phyloP scores from a whole-genome alignment of 345 rosid species.

The Eucalyptus tenuipes region DNA sequence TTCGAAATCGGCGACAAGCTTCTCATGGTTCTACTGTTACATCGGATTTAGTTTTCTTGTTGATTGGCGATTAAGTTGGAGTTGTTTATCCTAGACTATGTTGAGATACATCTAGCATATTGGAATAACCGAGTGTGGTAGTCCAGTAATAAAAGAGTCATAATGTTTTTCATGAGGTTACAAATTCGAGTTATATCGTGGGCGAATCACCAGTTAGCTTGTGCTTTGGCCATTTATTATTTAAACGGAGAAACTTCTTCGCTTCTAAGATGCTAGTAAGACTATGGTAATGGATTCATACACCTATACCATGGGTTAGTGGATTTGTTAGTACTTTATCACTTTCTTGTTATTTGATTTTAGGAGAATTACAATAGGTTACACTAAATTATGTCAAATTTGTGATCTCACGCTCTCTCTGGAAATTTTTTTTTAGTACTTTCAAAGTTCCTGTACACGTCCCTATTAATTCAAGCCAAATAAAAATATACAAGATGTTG shows the following conservation, averaged over 20 bases:
- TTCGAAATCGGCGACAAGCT: background rate
- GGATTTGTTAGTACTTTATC: background rate
- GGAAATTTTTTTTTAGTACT: background rate
- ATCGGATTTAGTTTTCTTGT: background rate
- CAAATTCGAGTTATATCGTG: background rate
- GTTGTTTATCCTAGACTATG: background rate
- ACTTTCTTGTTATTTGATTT: background rate
- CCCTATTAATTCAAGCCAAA: background rate
- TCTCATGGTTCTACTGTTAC: background rate
- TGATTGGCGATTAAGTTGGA: background rate
- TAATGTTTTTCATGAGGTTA: background rate
- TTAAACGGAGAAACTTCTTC: background rate
- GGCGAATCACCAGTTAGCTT: accelerated
- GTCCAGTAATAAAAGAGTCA: background rate
- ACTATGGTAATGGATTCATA: background rate
- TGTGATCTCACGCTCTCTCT: background rate
- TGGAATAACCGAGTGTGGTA: background rate
- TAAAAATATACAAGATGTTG: background rate
- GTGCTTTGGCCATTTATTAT: background rate
- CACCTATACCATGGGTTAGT: background rate
- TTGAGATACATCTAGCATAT: background rate
- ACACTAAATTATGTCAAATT: background rate
- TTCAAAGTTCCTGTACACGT: background rate
- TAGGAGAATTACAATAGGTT: background rate
- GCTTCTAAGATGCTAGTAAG: background rate